Conservation (phyloP, 2,329 filamentous ascomycete species). For the Fusarium tanahbumbuense region DNA sequence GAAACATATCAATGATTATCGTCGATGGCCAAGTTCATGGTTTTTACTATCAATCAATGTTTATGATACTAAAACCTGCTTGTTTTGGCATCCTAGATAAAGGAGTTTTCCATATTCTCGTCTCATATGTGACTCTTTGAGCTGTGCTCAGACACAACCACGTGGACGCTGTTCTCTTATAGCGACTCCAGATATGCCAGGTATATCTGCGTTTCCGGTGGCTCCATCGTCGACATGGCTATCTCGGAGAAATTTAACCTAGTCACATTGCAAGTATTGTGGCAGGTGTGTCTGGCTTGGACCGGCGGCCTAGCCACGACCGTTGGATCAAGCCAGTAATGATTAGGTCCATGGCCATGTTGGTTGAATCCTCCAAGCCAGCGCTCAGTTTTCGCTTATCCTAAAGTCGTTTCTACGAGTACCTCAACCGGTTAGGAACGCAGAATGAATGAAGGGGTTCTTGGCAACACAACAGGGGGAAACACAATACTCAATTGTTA, state of each 20-base stretch:
- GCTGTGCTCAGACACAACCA: background rate
- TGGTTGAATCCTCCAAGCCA: constrained; percentile 34
- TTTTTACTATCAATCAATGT: background rate
- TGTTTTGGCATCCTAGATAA: background rate
- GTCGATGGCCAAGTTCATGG: constrained; percentile 22
- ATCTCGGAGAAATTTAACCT: constrained; percentile 23
- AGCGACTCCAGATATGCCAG: background rate
- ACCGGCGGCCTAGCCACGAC: constrained; percentile 20
- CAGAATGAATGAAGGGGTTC: constrained; percentile 12
- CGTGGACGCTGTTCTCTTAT: background rate
- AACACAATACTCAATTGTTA: background rate
- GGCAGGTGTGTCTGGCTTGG: constrained; percentile 23
- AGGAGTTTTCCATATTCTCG: background rate
- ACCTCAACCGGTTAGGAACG: background rate
- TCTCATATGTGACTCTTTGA: background rate
- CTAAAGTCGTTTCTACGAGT: background rate
- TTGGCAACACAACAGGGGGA: constrained; percentile 4
- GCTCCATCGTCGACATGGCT: constrained; percentile 17
- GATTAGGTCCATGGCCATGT: constrained; percentile 37
- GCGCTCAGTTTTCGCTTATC: background rate
- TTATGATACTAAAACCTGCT: background rate
- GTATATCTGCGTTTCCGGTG: background rate
- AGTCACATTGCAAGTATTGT: constrained; percentile 23
- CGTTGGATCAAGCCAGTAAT: constrained; percentile 31
- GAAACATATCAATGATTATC: background rate